These are phyloP conservation scores for Fomitopsis schrenkii DNA, from an alignment of 1,284 basidiomycete species.

Conservation along the genomic window DNA sequence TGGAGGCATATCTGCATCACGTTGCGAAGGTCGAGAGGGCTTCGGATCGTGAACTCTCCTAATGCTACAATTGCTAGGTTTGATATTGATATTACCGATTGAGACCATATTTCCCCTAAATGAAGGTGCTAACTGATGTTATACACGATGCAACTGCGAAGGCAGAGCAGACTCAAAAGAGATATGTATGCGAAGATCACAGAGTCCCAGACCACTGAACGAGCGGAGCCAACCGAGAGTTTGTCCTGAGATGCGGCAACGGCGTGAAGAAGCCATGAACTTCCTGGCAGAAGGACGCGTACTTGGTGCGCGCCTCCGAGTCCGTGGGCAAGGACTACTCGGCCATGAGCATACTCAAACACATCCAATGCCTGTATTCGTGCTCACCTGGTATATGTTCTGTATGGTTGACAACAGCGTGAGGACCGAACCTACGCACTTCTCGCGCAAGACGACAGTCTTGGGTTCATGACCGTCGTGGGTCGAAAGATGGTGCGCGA, in stretches of 20 bases:
- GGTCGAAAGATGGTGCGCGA: conserved; percentile 13
- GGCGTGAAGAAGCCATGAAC: not conserved
- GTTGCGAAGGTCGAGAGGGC: not conserved
- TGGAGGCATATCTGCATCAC: conserved; percentile 24
- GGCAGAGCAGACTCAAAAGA: not conserved
- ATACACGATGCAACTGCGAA: not conserved
- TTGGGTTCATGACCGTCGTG: conserved; percentile 8
- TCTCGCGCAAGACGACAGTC: conserved; percentile 14
- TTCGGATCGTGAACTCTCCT: not conserved
- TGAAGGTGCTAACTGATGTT: not conserved
- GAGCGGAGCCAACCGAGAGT: conserved; percentile 1
- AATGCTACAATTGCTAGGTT: not conserved
- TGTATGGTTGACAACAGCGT: conserved; percentile 21
- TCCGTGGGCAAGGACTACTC: not conserved
- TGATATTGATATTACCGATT: not conserved
- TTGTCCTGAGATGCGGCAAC: not conserved
- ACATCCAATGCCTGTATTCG: not conserved
- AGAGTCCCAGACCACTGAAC: not conserved
- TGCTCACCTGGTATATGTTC: conserved; percentile 19
- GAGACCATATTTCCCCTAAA: not conserved
- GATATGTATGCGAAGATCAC: not conserved
- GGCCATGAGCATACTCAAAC: not conserved
- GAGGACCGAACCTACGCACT: conserved; percentile 16
- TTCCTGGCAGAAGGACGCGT: conserved; percentile 7
- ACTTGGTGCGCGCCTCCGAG: conserved; percentile 1